Base-by-base conservation (phyloP, 2,329 filamentous ascomycete species). In the Penicillium rolfsii region DNA sequence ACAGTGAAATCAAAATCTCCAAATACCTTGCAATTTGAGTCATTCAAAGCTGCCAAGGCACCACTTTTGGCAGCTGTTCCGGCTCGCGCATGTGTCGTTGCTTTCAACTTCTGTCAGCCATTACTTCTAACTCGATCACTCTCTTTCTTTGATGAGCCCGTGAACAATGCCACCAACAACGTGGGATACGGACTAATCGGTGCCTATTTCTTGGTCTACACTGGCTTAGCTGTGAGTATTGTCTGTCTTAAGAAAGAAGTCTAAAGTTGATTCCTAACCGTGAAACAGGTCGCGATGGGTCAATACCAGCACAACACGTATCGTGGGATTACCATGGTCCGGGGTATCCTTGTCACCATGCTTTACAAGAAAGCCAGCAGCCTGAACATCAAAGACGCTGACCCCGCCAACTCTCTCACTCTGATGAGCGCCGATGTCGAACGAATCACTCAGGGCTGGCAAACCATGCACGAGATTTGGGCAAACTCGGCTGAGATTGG, bases 341-440 rank as follows among this genome's bases (percentile, higher is more conserved):
- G 81, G 38, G 78, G 78, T 9, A 76, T 72, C 0, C 65, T 82
- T 7, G 72, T 82, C n/a, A 79, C 81, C 0, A 72, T 85, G 64
- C 79, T 87, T 1, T 86, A 82, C 65, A 76, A 78, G n/a, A 79
- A 78, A 59, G 73, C 77, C 7, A 74, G 68, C 12, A 68, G 70
- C 9, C 55, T 78, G 1, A 71, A 69, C 46, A 62, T 73, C 6
- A 71, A 69, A 55, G 73, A 75, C 56, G 71, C 72, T 11, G 76
- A 78, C 36, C 72, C 74, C 1, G 72, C 73, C 26, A 71, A 74
- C 24, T 76, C 79, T 1, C 64, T 81, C 14, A 81, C 78, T 4
- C 63, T 81, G 14, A 81, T 82, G 79, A 80, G 77, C 55, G 76
- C 80, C 1, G 80, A 82, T 64, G 73, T 81, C 11, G 80, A 82